These are phyloP conservation scores for Lycium barbarum DNA, from an alignment of 257 asterid genomes.

Conservation along the genomic window DNA sequence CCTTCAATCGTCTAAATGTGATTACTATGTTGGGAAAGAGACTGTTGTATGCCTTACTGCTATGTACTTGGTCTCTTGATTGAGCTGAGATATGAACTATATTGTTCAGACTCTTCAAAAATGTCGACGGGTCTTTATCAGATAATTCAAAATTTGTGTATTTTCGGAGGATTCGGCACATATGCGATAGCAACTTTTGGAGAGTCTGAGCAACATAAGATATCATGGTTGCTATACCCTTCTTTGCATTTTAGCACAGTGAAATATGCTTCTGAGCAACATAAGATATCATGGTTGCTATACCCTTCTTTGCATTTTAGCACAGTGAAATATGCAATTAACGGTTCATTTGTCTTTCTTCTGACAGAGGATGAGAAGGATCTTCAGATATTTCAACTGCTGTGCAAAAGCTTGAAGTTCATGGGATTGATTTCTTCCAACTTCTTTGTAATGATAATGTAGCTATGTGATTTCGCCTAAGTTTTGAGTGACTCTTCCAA, in stretches of 20 bases:
- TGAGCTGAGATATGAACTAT: too few relatives aligned
- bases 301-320: background rate
- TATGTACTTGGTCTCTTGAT: too few relatives aligned
- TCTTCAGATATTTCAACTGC: constrained; percentile 84
- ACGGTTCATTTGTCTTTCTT: background rate
- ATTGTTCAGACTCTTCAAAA: too few relatives aligned
- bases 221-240: background rate
- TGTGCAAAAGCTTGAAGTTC: constrained; percentile 68
- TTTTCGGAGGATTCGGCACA: too few relatives aligned
- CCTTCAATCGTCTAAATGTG: too few relatives aligned
- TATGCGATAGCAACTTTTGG: rapidly evolving
- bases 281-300: background rate
- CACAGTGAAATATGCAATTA: background rate
- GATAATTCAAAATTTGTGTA: background rate
- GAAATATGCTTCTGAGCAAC: background rate
- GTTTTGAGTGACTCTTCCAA: background rate
- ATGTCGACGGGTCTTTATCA: too few relatives aligned
- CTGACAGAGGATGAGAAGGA: constrained; percentile 78
- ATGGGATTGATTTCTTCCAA: background rate
- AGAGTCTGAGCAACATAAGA: background rate
- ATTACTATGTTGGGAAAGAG: too few relatives aligned
- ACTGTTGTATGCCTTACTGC: too few relatives aligned
- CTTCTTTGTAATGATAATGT: constrained; percentile 1
- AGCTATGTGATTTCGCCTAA: background rate
- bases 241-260: background rate